phyloP scores from a whole-genome alignment of 768 basidiomycete genomes.

The Lentinula aciculospora region DNA sequence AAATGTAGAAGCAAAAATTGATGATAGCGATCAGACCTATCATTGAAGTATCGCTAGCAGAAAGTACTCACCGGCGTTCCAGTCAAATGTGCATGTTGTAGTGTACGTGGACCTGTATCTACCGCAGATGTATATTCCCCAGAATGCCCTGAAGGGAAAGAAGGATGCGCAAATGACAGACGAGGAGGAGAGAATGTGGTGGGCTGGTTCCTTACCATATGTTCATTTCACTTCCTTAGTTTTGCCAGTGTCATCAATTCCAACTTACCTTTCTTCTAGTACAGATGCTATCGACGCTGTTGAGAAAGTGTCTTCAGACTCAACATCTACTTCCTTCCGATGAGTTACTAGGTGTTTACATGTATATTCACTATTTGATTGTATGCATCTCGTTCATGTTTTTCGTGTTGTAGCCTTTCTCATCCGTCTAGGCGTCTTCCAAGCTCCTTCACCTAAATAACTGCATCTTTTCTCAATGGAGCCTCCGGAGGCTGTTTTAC shows the following conservation, averaged over 20 bases:
- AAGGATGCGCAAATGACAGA: too few species aligned
- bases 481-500: slow-evolving; percentile 15
- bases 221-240: slow-evolving; percentile 20
- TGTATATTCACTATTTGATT: slow-evolving; percentile 11
- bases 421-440: slow-evolving; percentile 50
- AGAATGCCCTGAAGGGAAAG: slow-evolving; percentile 10
- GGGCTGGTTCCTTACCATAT: slow-evolving; percentile 75
- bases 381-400: slow-evolving; percentile 3
- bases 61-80: too few species aligned
- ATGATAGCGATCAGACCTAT: too few species aligned
- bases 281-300: slow-evolving; percentile 63
- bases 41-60: too few species aligned
- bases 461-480: slow-evolving; percentile 5
- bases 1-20: too few species aligned
- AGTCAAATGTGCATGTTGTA: too few species aligned
- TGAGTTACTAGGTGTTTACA: slow-evolving; percentile 13
- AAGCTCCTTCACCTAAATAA: slow-evolving; percentile 24
- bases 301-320: slow-evolving; percentile 52
- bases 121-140: slow-evolving; percentile 35
- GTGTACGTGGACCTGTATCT: too few species aligned
- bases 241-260: slow-evolving; percentile 3
- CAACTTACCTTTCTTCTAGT: slow-evolving; percentile 32
- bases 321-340: slow-evolving; percentile 52
- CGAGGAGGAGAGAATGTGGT: slow-evolving; percentile 61
- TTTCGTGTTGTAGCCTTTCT: slow-evolving; percentile 49